phyloP scores from a whole-genome alignment of 805 yeast species.

The Maudiozyma barnettii region DNA sequence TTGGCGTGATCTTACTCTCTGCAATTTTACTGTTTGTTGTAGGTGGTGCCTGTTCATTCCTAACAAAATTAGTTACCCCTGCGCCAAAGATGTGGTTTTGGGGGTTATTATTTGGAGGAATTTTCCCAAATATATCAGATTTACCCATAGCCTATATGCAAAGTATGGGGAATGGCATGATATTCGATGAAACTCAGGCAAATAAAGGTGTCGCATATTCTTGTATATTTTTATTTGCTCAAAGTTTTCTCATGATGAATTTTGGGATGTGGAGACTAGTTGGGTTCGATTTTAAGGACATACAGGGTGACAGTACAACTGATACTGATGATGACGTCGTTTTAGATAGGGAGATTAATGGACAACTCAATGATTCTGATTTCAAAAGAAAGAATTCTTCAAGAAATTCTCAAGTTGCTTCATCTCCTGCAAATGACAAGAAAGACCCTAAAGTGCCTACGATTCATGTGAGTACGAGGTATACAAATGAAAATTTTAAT shows the following conservation, averaged over 20 bases:
- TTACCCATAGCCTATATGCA: constrained; percentile 78
- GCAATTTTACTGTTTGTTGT: constrained; percentile 36
- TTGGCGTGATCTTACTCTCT: constrained; percentile 54
- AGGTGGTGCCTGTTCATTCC: constrained; percentile 36
- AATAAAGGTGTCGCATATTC: constrained; percentile 72
- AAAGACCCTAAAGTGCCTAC: neutral
- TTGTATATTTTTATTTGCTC: constrained; percentile 60
- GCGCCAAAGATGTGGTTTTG: constrained; percentile 71
- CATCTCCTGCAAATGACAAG: neutral
- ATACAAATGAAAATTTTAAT: neutral
- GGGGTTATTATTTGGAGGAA: constrained; percentile 61
- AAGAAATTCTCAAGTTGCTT: neutral
- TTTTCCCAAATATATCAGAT: constrained; percentile 73
- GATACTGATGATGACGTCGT: neutral
- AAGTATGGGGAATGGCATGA: constrained; percentile 53
- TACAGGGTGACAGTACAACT: neutral
- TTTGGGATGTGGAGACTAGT: constrained; percentile 65
- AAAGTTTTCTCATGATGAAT: constrained; percentile 60
- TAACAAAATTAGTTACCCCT: constrained; percentile 40
- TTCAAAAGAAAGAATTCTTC: neutral
- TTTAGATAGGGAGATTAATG: neutral
- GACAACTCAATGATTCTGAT: neutral
- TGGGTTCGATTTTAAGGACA: constrained; percentile 55
- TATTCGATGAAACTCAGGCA: constrained; percentile 46
- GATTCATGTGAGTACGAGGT: neutral